Percentiles rank a stretch among this genome's conserved stretches.
Conservation (phyloP, 2,329 filamentous ascomycete genomes). For the Penicillium sumatraense region DNA sequence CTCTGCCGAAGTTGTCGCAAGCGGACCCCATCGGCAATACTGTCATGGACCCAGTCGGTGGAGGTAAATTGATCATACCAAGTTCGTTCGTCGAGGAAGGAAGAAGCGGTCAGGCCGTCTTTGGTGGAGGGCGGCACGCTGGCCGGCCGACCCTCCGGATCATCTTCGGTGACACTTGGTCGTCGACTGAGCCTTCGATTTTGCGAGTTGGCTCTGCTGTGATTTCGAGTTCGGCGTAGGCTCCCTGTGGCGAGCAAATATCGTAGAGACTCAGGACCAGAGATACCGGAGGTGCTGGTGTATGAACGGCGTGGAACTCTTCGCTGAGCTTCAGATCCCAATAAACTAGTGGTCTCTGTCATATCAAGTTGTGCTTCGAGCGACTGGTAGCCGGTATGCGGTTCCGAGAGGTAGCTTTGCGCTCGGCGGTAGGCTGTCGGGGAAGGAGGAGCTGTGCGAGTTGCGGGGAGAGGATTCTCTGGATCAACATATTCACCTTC, state of each 20-base stretch:
- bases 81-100: conserved; percentile 80
- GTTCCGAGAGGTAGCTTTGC: conserved; percentile 36
- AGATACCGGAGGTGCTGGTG: conserved; percentile 38
- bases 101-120: conserved; percentile 59
- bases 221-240: conserved; percentile 46
- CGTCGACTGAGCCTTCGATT: conserved; percentile 52
- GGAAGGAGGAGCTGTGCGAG: conserved; percentile 43
- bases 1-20: conserved; percentile 80
- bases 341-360: conserved; percentile 41
- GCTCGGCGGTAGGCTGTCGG: conserved; percentile 37
- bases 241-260: conserved; percentile 41
- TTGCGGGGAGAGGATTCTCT: conserved; percentile 8
- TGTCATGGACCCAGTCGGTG: conserved; percentile 98
- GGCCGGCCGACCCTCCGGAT: conserved; percentile 38
- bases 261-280: conserved; percentile 40
- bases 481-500: conserved; percentile 18
- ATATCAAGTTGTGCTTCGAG: conserved; percentile 35
- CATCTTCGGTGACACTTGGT: conserved; percentile 55
- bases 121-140: conserved; percentile 50
- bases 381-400: conserved; percentile 38
- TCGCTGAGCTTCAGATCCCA: conserved; percentile 29
- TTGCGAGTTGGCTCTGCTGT: conserved; percentile 57
- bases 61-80: conserved; percentile 99
- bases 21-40: conserved; percentile 89
- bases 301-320: conserved; percentile 39